Evolutionary conservation across 2,329 filamentous ascomycete genomes (phyloP), one percentile per base, ranked within the genome.

Genomic region (Aphanoascus verrucosus): DNA sequence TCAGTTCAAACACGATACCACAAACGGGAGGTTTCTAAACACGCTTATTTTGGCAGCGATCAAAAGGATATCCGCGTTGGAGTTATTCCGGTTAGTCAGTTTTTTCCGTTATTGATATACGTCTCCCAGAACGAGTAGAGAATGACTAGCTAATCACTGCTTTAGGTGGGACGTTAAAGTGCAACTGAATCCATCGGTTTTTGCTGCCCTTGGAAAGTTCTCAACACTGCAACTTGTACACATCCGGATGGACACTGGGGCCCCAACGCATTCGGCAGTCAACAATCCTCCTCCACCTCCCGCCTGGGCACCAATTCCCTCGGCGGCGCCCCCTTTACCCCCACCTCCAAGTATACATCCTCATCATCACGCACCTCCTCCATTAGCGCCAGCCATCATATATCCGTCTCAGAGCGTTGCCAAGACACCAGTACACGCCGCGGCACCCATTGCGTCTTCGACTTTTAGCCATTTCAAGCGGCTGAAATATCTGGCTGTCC

Each of bases 21-120:
- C 76, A 63, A 81, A 77, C 60, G 81, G 80, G 49, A 83, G 81
- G 67, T 82, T 84, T 54, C 72, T 84, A 64, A 84, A 81, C 59
- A 82, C 79, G 0, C 64, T 84, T 41, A 64, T 84, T 5, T 72
- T 77, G 31, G 61, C 82, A 61, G 76, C 78, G 1, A 62, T 84
- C 56, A 77, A 75, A 59, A 79, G 77, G 58, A 74, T 80, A 28
- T 72, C 66, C 42, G 68, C 72, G 0, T 70, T 84, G 20, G 80
- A 84, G 62, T 70, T 70, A 2, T 82, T 84, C 60, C 72, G 68
- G 78, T 81, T 60, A 56, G 75, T 54, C 19, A 15, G 20, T 34
- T 31, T 20, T 2, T 45, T 37, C 15, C 9, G 17, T 20, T 23
- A 20, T 9, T 3, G 2, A 47, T 35, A 9, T 44, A 14, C 19